A percentile compares a stretch with the other conserved stretches of the same genome.
Evolutionary conservation across 805 yeast species (phyloP).

Genomic region (Kluyveromyces starmeri): DNA sequence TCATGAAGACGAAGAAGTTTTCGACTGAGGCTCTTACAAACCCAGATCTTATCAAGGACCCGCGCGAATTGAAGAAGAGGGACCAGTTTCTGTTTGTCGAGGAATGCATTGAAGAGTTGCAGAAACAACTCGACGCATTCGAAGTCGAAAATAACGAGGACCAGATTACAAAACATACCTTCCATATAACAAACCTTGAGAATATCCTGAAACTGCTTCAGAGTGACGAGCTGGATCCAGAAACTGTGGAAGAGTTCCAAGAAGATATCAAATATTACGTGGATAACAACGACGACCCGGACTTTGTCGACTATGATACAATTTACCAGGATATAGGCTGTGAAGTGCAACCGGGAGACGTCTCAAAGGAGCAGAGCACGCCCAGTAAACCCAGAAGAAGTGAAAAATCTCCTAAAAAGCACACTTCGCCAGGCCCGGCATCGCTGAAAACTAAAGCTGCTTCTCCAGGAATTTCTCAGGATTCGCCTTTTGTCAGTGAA

Average conservation of each 20-base stretch:
- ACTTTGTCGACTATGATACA: constrained; percentile 88
- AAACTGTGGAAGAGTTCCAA: constrained; percentile 61
- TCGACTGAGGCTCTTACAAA: constrained; percentile 85
- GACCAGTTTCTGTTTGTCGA: constrained; percentile 65
- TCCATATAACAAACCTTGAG: constrained; percentile 74
- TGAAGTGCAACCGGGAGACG: constrained; percentile 38
- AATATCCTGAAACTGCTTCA: constrained; percentile 66
- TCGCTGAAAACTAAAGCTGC: constrained; percentile 1
- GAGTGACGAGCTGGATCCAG: constrained; percentile 72
- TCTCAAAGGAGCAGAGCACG: constrained; percentile 25
- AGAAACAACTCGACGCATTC: constrained; percentile 67
- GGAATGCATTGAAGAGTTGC: constrained; percentile 67
- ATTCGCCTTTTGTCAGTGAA: background rate
- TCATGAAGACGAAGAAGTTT: constrained; percentile 88
- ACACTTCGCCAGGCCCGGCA: constrained; percentile 21
- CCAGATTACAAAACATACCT: constrained; percentile 60
- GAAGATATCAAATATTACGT: constrained; percentile 92
- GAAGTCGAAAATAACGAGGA: constrained; percentile 65
- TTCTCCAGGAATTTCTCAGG: background rate
- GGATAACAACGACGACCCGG: constrained; percentile 87
- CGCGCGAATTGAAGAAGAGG: constrained; percentile 69
- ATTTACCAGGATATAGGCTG: constrained; percentile 77
- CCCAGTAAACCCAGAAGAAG: constrained; percentile 14
- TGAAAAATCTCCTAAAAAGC: constrained; percentile 33
- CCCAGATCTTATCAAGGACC: constrained; percentile 54